Conservation (phyloP, 768 basidiomycete genomes). For the Podaxis carcinomalis region DNA sequence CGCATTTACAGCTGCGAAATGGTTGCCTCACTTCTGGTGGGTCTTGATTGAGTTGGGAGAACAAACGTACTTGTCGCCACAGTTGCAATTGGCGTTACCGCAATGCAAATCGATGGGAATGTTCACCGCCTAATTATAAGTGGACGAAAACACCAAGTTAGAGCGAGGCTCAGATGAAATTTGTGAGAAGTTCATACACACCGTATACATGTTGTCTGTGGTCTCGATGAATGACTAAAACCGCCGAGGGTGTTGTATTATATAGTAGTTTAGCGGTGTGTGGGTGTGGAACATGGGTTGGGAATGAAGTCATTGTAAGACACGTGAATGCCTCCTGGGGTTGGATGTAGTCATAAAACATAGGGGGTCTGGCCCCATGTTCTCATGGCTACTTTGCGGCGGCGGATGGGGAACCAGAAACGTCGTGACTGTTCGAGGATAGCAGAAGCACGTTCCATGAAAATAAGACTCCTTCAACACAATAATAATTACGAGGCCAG, state of each 20-base stretch:
- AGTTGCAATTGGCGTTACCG: slow-evolving; percentile 1
- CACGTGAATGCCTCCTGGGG: not conserved
- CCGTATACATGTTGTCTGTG: not conserved
- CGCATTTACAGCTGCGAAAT: slow-evolving; percentile 1
- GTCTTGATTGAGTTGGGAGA: not conserved
- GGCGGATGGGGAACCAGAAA: too few species aligned
- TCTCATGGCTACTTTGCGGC: too few species aligned
- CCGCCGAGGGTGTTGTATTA: not conserved
- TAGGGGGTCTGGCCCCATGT: not conserved
- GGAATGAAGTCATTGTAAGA: not conserved
- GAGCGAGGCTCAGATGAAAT: not conserved
- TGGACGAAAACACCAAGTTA: not conserved
- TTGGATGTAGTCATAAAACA: not conserved
- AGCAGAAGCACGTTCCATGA: too few species aligned
- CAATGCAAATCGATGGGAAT: not conserved
- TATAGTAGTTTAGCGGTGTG: not conserved
- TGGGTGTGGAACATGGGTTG: not conserved
- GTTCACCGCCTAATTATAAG: not conserved
- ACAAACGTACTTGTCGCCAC: slow-evolving; percentile 1
- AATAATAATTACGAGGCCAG: too few species aligned
- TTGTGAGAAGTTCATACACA: not conserved
- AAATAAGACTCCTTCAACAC: too few species aligned
- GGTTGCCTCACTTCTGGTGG: not conserved
- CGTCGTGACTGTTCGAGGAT: too few species aligned
- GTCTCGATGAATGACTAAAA: not conserved